Conservation (phyloP, 768 basidiomycete genomes). For the Sarcodon sp. region DNA sequence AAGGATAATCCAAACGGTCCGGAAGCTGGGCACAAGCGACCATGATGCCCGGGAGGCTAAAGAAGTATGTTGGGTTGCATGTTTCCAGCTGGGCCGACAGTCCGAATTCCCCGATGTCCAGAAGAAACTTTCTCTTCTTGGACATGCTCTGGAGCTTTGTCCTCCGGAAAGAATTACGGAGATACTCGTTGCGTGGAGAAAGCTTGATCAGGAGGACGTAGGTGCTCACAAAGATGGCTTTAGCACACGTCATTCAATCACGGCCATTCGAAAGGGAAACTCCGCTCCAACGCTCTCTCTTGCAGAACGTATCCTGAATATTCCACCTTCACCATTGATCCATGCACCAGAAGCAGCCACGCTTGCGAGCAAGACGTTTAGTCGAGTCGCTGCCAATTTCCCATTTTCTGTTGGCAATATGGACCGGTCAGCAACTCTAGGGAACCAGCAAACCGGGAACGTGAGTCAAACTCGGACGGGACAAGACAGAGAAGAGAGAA, state of each 20-base stretch:
- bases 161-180: slow-evolving; percentile 70
- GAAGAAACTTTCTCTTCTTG: slow-evolving; percentile 60
- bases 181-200: slow-evolving; percentile 68
- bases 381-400: slow-evolving; percentile 62
- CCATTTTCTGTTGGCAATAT: slow-evolving; percentile 48
- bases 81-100: slow-evolving; percentile 79
- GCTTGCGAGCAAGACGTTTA: slow-evolving; percentile 68
- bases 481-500: slow-evolving; percentile 49
- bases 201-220: slow-evolving; percentile 55
- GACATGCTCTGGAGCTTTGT: slow-evolving; percentile 76
- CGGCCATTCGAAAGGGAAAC: background rate
- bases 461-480: slow-evolving; percentile 14
- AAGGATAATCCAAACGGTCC: slow-evolving; percentile 54
- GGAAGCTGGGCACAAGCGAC: slow-evolving; percentile 28
- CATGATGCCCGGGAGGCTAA: slow-evolving; percentile 43
- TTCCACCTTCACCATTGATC: slow-evolving; percentile 55
- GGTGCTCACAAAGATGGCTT: slow-evolving; percentile 30
- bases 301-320: slow-evolving; percentile 47
- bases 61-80: slow-evolving; percentile 84
- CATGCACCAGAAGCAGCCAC: slow-evolving; percentile 72
- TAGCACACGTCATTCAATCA: slow-evolving; percentile 7
- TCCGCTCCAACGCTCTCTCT: slow-evolving; percentile 25
- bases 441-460: background rate
- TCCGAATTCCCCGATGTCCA: slow-evolving; percentile 57
- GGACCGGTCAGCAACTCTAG: slow-evolving; percentile 11